These are phyloP conservation scores for Kazachstania psychrophila DNA, from an alignment of 805 yeast species.

Conservation along the genomic window DNA sequence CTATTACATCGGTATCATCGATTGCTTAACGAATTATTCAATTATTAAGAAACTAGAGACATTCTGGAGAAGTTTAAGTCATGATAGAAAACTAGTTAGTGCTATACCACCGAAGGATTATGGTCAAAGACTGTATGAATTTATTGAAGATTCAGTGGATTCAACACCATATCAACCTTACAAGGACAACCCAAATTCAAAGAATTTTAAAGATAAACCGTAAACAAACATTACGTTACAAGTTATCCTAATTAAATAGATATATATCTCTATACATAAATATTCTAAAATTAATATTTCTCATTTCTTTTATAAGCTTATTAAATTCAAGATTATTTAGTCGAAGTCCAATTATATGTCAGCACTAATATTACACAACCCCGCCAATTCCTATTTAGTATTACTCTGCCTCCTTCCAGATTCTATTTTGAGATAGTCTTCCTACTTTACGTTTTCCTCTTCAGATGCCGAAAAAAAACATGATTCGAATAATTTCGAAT, in stretches of 20 bases:
- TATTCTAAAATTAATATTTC: no score
- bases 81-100: slow-evolving; percentile 62
- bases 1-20: slow-evolving; percentile 89
- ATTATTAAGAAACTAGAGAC: slow-evolving; percentile 67
- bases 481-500: no score
- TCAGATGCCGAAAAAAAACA: no score
- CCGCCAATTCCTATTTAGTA: no score
- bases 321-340: no score
- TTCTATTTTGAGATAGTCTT: no score
- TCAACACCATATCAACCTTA: slow-evolving; percentile 6
- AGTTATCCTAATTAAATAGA: not conserved
- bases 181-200: slow-evolving; percentile 14
- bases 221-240: not conserved
- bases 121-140: slow-evolving; percentile 74
- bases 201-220: slow-evolving; percentile 13
- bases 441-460: no score
- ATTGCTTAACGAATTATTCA: slow-evolving; percentile 78
- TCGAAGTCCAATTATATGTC: no score
- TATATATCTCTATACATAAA: no score
- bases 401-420: no score
- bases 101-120: slow-evolving; percentile 88
- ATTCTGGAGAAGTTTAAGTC: slow-evolving; percentile 71
- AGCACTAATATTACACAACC: no score
- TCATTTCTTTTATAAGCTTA: no score
- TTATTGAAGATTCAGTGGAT: slow-evolving; percentile 42